Evolutionary conservation across 306 rosid species (phyloP).

Genomic region (Styphnolobium japonicum): DNA sequence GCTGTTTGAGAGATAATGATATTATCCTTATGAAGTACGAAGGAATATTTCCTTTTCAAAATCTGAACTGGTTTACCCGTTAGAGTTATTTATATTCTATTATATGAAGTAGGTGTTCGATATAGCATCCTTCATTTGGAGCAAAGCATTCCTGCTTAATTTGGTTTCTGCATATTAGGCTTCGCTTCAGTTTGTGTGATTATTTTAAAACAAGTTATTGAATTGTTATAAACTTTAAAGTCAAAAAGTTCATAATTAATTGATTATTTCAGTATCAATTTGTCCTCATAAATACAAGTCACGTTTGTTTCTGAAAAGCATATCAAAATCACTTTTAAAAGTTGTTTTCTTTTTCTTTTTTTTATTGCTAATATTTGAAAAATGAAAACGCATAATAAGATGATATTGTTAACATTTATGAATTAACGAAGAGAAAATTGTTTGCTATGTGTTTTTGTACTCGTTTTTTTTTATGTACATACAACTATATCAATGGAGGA

Average conservation of each 20-base stretch:
- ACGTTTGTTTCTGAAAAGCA: too few species aligned
- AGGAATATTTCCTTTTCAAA: constrained; percentile 18
- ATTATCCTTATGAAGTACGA: neutral
- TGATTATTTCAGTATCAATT: neutral
- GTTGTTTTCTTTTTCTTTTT: too few species aligned
- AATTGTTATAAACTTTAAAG: neutral
- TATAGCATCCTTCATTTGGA: neutral
- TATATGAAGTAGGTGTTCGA: neutral
- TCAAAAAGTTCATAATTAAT: neutral
- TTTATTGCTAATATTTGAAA: too few species aligned
- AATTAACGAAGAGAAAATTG: too few species aligned
- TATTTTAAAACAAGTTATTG: neutral
- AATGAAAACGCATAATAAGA: too few species aligned
- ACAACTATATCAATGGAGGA: too few species aligned
- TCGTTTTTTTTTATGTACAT: too few species aligned
- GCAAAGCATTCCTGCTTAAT: neutral
- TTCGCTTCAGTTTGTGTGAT: neutral
- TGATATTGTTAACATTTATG: neutral
- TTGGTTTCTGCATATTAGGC: neutral
- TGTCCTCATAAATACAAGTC: too few species aligned
- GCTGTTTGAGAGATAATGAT: neutral
- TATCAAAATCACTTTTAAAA: too few species aligned
- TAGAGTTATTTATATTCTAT: neutral
- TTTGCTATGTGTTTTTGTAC: too few species aligned
- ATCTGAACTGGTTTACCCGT: neutral